Percentiles rank a stretch among this genome's conserved stretches.
phyloP scores from a whole-genome alignment of 805 yeast species.

The Lipomyces spencermartinsiae region DNA sequence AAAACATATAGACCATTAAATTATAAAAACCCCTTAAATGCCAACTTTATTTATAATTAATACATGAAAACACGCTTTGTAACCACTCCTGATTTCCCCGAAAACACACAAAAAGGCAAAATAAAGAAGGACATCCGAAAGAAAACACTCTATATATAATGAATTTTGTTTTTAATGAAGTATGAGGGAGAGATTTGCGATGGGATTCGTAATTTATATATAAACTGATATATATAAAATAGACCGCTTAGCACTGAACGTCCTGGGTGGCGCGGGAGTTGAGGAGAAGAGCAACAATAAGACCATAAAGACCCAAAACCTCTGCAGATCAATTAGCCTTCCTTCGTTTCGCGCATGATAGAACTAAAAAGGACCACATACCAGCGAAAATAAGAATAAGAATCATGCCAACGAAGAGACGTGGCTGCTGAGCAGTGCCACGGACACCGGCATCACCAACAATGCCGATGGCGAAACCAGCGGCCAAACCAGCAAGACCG shows the following conservation, averaged over 20 bases:
- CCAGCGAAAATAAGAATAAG: slow-evolving; percentile 82
- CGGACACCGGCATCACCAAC: slow-evolving; percentile 95
- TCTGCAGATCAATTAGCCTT: slow-evolving; percentile 49
- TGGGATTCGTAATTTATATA: slow-evolving; percentile 11
- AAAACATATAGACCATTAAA: background rate
- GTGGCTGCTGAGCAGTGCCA: slow-evolving; percentile 84
- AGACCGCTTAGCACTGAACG: slow-evolving; percentile 36
- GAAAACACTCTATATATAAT: slow-evolving; percentile 28
- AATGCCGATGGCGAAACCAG: slow-evolving; percentile 95
- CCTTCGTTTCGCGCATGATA: background rate
- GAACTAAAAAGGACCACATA: background rate
- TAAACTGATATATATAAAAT: slow-evolving; percentile 10
- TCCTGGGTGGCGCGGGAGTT: slow-evolving; percentile 87
- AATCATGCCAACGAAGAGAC: slow-evolving; percentile 87
- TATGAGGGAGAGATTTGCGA: slow-evolving; percentile 17
- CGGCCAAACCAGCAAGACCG: slow-evolving; percentile 94
- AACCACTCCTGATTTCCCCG: slow-evolving; percentile 35
- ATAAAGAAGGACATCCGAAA: slow-evolving; percentile 11
- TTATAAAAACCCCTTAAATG: slow-evolving; percentile 31
- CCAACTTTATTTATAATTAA: slow-evolving; percentile 35
- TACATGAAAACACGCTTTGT: slow-evolving; percentile 28
- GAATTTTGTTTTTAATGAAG: slow-evolving; percentile 10
- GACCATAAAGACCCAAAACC: slow-evolving; percentile 94
- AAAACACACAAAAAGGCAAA: slow-evolving; percentile 13
- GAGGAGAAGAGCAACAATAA: slow-evolving; percentile 95